Conservation (phyloP, 768 basidiomycete species). For the Lactifluus hygrophoroides region DNA sequence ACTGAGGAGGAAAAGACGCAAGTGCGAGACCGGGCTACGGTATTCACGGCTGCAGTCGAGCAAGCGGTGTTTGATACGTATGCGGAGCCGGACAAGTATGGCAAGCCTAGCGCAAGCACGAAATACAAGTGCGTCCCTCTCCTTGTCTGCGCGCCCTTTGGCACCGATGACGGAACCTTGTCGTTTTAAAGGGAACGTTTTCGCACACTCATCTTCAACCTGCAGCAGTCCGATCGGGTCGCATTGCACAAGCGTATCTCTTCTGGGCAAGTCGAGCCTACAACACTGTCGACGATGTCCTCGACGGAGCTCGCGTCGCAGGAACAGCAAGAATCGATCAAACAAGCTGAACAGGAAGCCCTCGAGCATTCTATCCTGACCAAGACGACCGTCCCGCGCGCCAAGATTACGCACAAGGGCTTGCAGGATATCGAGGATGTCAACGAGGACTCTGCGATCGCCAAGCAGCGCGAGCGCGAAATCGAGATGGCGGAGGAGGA, state of each 20-base stretch:
- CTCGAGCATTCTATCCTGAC: constrained; percentile 79
- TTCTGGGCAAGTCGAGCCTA: constrained; percentile 52
- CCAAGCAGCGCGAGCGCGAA: constrained; percentile 35
- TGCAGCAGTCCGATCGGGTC: constrained; percentile 74
- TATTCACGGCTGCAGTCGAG: constrained; percentile 68
- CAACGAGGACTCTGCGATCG: constrained; percentile 33
- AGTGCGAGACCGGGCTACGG: constrained; percentile 45
- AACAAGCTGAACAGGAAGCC: constrained; percentile 72
- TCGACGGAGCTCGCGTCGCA: constrained; percentile 86
- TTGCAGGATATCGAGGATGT: constrained; percentile 83
- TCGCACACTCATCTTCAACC: constrained; percentile 82
- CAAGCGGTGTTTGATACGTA: constrained; percentile 66
- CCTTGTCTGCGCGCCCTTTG: background rate
- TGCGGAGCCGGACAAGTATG: constrained; percentile 66
- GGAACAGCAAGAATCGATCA: constrained; percentile 76
- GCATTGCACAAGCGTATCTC: constrained; percentile 74
- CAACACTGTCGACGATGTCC: constrained; percentile 74
- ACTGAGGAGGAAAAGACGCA: constrained; percentile 51
- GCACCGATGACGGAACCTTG: background rate
- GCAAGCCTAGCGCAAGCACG: constrained; percentile 49
- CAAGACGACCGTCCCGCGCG: constrained; percentile 52
- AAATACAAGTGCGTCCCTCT: constrained; percentile 68
- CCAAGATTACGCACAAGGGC: constrained; percentile 92
- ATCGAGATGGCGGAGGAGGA: constrained; percentile 54
- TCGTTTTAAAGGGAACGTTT: constrained; percentile 63